Conservation (phyloP, 305 asterid genomes). For the Fraxinus platypoda region DNA sequence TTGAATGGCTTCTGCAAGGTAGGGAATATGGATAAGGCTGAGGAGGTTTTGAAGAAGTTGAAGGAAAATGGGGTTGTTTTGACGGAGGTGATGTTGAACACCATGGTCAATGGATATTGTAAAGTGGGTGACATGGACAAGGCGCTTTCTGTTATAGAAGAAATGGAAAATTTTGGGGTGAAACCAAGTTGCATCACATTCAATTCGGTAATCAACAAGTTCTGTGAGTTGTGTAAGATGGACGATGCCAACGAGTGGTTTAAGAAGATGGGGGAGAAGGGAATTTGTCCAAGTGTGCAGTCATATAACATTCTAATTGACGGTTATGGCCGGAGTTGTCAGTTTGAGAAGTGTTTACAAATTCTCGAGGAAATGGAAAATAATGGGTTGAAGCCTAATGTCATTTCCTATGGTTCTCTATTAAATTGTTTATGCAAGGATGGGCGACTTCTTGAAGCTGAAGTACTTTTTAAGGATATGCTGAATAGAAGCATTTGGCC, state of each 20-base stretch:
- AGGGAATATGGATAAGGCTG: slow-evolving; percentile 57
- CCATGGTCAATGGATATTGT: slow-evolving; percentile 64
- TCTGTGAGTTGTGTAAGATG: slow-evolving; percentile 49
- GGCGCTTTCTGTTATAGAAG: slow-evolving; percentile 46
- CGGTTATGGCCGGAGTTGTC: slow-evolving; percentile 52
- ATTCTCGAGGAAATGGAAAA: slow-evolving; percentile 74
- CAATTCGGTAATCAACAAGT: slow-evolving; percentile 51
- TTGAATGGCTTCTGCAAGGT: slow-evolving; percentile 66
- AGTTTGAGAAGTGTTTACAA: slow-evolving; percentile 62
- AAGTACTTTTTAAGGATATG: slow-evolving; percentile 64
- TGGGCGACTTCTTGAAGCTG: slow-evolving; percentile 68
- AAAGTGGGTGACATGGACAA: slow-evolving; percentile 50
- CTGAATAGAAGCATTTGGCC: slow-evolving; percentile 48
- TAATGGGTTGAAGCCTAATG: slow-evolving; percentile 51
- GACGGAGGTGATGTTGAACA: slow-evolving; percentile 54
- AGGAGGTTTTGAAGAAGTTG: slow-evolving; percentile 51
- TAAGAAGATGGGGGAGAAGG: slow-evolving; percentile 54
- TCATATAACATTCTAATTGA: slow-evolving; percentile 69
- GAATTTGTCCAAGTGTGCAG: slow-evolving; percentile 50
- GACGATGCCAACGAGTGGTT: slow-evolving; percentile 58
- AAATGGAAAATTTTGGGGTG: slow-evolving; percentile 56
- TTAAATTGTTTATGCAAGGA: slow-evolving; percentile 68
- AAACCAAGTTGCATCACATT: slow-evolving; percentile 58
- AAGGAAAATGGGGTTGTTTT: slow-evolving; percentile 48
- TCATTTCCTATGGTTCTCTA: slow-evolving; percentile 60